Evolutionary conservation across 2,329 filamentous ascomycete species (phyloP).

Genomic region (Penicillium hesseltinei): DNA sequence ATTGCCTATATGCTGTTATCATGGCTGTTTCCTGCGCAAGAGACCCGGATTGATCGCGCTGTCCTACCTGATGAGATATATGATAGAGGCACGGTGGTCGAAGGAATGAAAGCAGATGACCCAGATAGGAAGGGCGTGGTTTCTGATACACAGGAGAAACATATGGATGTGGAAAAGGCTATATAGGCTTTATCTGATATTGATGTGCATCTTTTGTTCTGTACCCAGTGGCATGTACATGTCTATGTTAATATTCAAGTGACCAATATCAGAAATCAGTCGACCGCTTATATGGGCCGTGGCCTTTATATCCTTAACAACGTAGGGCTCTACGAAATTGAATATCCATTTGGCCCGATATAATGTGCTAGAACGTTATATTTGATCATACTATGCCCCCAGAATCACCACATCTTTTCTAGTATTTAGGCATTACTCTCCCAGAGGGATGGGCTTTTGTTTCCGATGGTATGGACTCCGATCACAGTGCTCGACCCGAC

Average conservation of each 20-base stretch:
- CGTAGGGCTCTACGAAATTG: background rate
- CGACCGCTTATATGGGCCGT: background rate
- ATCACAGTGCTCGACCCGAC: too few relatives aligned
- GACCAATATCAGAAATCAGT: background rate
- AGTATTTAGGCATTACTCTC: too few relatives aligned
- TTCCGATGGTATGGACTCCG: too few relatives aligned
- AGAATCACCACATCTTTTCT: too few relatives aligned
- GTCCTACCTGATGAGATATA: slow-evolving; percentile 42
- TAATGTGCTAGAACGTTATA: background rate
- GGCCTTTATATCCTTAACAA: background rate
- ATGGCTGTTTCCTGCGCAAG: slow-evolving; percentile 49
- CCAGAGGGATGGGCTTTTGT: too few relatives aligned
- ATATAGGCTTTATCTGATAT: background rate
- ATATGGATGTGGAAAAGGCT: background rate
- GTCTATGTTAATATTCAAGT: background rate
- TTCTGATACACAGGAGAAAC: slow-evolving; percentile 4
- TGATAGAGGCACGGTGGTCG: slow-evolving; percentile 17
- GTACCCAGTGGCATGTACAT: background rate
- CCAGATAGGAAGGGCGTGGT: slow-evolving; percentile 10
- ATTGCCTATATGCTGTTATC: slow-evolving; percentile 56
- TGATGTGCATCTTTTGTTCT: background rate
- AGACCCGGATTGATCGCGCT: slow-evolving; percentile 47
- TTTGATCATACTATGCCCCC: background rate
- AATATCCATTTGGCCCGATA: background rate
- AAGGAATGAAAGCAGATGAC: slow-evolving; percentile 19